Conservation (phyloP, 1,284 basidiomycete genomes). For the Sanghuangporus sanghuang region DNA sequence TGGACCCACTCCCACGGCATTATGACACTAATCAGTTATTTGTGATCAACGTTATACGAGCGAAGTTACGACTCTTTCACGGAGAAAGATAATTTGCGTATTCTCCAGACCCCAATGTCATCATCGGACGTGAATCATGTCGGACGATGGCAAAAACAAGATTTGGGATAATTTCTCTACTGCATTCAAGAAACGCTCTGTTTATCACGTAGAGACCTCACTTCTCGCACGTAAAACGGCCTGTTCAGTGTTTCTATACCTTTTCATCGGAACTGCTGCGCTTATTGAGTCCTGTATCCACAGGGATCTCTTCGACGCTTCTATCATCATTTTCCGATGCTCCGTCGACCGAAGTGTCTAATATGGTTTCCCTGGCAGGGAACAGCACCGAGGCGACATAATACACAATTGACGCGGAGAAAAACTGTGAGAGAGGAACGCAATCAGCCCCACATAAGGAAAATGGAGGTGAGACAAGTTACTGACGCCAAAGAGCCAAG, state of each 20-base stretch:
- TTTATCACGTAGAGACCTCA: background rate
- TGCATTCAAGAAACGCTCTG: background rate
- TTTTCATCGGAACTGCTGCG: background rate
- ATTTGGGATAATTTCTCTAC: background rate
- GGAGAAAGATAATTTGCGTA: too few relatives aligned
- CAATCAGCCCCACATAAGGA: background rate
- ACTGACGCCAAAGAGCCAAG: conserved; percentile 68
- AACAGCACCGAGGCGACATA: conserved; percentile 47
- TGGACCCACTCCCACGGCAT: too few relatives aligned
- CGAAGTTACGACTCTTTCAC: too few relatives aligned
- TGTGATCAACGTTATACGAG: too few relatives aligned
- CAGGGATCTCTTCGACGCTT: conserved; percentile 3
- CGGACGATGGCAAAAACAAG: too few relatives aligned
- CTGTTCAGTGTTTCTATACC: background rate
- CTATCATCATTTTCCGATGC: conserved; percentile 1
- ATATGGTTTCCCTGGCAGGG: conserved; percentile 54
- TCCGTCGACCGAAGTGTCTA: conserved; percentile 38
- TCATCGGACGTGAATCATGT: too few relatives aligned
- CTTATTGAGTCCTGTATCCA: conserved; percentile 1
- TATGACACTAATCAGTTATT: too few relatives aligned
- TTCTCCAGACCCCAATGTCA: too few relatives aligned
- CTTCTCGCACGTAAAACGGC: background rate
- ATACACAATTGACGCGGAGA: conserved; percentile 39
- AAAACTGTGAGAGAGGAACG: conserved; percentile 29
- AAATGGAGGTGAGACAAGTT: background rate